Evolutionary conservation across 208 protist species (phyloP).

Genomic region (Acanthamoeba healyi): DNA sequence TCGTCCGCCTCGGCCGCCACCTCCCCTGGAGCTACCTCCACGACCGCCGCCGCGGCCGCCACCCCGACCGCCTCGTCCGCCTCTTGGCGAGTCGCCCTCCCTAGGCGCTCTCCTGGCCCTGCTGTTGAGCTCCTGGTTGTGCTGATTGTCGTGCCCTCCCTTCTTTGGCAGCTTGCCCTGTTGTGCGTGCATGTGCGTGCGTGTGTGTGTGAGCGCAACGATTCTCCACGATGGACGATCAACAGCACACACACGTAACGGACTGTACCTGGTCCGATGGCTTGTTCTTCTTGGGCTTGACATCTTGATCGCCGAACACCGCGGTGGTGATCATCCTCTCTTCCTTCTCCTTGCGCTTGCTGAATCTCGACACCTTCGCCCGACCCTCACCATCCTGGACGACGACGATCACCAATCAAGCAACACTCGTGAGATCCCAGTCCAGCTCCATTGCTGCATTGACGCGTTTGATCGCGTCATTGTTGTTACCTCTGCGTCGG

Average conservation of each 20-base stretch:
- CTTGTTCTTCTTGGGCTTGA: constrained; percentile 40
- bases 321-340: constrained; percentile 4
- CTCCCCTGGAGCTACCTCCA: not conserved
- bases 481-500: not conserved
- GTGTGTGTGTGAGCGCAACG: too few relatives aligned
- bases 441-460: too few relatives aligned
- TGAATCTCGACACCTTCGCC: not conserved
- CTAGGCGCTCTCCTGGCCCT: not conserved
- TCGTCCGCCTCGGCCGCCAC: too few relatives aligned
- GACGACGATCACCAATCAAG: not conserved
- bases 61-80: not conserved
- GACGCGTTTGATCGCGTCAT: too few relatives aligned
- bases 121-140: constrained; percentile 27
- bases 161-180: not conserved
- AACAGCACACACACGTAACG: not conserved
- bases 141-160: constrained; percentile 5
- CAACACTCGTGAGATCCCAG: not conserved
- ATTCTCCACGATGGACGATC: not conserved
- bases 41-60: not conserved
- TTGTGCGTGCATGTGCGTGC: too few relatives aligned
- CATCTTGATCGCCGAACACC: not conserved
- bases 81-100: not conserved
- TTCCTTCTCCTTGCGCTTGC: constrained; percentile 20
- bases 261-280: not conserved
- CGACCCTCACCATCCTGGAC: not conserved